phyloP scores from a whole-genome alignment of 1,284 basidiomycete species.

The Leucoagaricus sp. region DNA sequence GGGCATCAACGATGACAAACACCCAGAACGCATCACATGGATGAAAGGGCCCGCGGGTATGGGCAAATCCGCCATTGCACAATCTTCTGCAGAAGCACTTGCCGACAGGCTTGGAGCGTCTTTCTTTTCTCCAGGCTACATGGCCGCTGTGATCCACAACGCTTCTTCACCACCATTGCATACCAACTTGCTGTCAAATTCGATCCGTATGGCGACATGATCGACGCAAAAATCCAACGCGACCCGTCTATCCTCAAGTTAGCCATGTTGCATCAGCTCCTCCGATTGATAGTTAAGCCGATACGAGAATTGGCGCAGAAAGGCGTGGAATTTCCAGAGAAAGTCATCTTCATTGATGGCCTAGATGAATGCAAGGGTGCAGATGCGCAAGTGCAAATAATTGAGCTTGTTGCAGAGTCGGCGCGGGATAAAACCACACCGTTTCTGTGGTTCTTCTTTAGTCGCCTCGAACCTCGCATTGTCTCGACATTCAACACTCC shows the following conservation, averaged over 20 bases:
- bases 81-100: neutral
- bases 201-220: neutral
- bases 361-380: conserved; percentile 20
- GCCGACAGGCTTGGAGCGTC: neutral
- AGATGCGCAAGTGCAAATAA: neutral
- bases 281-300: neutral
- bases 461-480: conserved; percentile 7
- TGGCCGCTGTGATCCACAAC: neutral
- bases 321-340: neutral
- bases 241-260: neutral
- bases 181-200: neutral
- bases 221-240: neutral
- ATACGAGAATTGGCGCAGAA: neutral
- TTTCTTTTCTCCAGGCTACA: neutral
- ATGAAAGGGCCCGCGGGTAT: neutral
- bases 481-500: neutral
- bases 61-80: neutral
- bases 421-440: neutral
- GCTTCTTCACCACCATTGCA: neutral
- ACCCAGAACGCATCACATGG: neutral
- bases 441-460: conserved; percentile 9
- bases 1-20: neutral
- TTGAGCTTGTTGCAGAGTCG: neutral
- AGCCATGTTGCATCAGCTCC: neutral
- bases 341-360: conserved; percentile 19